Percentiles rank a stretch among this genome's conserved stretches.
Evolutionary conservation across 2,329 filamentous ascomycete genomes (phyloP).

Genomic region (Epichloe scottii): DNA sequence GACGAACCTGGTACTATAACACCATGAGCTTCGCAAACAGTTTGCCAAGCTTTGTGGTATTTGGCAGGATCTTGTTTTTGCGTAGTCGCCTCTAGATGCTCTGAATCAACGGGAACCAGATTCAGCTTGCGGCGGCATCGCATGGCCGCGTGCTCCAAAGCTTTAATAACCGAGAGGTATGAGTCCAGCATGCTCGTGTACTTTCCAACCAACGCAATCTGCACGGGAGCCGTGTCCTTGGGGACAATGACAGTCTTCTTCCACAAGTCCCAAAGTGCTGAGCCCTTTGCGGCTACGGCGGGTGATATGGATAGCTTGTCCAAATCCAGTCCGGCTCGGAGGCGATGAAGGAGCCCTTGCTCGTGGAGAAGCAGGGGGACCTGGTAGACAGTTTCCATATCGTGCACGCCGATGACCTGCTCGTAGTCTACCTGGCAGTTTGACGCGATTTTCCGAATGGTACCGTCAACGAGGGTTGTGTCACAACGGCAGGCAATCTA

Average conservation of each 20-base stretch:
- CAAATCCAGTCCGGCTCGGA: conserved; percentile 54
- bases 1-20: conserved; percentile 26
- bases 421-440: conserved; percentile 78
- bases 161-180: conserved; percentile 74
- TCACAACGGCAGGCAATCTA: conserved; percentile 91
- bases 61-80: conserved; percentile 51
- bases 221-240: conserved; percentile 54
- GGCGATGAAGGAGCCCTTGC: conserved; percentile 56
- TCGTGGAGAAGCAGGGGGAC: conserved; percentile 77
- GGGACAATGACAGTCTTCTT: conserved; percentile 40
- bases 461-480: conserved; percentile 55
- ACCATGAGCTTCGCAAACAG: conserved; percentile 56
- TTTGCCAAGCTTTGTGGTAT: conserved; percentile 64
- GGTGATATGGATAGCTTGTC: conserved; percentile 41
- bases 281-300: conserved; percentile 47
- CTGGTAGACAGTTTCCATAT: conserved; percentile 86
- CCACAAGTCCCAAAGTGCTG: conserved; percentile 68
- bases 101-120: conserved; percentile 73
- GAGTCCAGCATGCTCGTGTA: conserved; percentile 77
- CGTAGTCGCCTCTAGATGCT: conserved; percentile 62
- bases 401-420: conserved; percentile 80
- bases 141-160: conserved; percentile 87
- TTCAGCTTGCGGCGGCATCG: conserved; percentile 67
- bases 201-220: conserved; percentile 84
- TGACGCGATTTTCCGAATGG: conserved; percentile 76